Evolutionary conservation across 148 eudicot species (phyloP).

Genomic region (Chenopodium formosanum): DNA sequence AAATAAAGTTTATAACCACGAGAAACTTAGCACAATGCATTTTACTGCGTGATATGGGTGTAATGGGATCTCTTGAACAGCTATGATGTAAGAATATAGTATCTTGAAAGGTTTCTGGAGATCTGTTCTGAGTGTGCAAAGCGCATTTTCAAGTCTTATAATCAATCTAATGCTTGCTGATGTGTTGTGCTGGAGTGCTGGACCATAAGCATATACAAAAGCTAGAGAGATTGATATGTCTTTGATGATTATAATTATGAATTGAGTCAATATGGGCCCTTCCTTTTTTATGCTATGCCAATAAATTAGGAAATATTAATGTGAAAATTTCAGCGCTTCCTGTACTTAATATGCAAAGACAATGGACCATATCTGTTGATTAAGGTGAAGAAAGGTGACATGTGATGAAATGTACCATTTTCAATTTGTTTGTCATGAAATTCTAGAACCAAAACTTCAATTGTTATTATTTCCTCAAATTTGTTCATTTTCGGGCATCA

Average conservation of each 20-base stretch:
- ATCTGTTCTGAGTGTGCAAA: background rate
- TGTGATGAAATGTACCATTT: background rate
- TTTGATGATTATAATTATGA: background rate
- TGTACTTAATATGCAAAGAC: background rate
- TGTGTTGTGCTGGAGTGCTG: background rate
- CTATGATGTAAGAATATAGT: too few relatives aligned
- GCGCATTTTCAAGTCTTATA: background rate
- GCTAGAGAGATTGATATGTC: background rate
- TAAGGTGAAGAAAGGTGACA: background rate
- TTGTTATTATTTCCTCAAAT: background rate
- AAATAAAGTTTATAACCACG: too few relatives aligned
- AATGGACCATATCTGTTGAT: background rate
- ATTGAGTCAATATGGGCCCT: background rate
- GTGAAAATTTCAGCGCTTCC: background rate
- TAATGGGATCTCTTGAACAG: too few relatives aligned
- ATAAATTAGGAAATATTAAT: background rate
- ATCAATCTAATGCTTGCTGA: background rate
- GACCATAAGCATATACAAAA: background rate
- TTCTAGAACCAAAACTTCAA: background rate
- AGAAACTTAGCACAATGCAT: too few relatives aligned
- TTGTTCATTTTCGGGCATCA: background rate
- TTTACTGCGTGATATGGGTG: too few relatives aligned
- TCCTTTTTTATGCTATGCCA: background rate
- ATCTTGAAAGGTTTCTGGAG: background rate
- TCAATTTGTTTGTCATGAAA: background rate